Evolutionary conservation across 2,329 filamentous ascomycete species (phyloP), one percentile per base, ranked within the genome.

Genomic region (Claviceps sp.): DNA sequence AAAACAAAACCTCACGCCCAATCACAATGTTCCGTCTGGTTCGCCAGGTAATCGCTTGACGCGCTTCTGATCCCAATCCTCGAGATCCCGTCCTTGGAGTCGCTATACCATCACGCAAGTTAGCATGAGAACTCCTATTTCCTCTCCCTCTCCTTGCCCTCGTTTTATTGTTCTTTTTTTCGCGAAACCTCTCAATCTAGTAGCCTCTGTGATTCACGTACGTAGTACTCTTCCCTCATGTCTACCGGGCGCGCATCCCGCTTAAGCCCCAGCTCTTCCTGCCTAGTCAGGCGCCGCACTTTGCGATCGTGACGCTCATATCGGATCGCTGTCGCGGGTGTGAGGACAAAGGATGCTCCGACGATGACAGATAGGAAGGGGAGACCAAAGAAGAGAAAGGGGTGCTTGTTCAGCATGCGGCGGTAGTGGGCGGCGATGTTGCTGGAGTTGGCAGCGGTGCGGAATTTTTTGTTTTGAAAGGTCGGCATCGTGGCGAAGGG

Each of bases 11-110:
- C 22, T 38, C 30, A 11, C 11, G 30, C 13, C 34, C 54, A 30
- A n/a, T 55, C 55, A 85, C 58, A 95, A 66, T 49, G 87, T 78
- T 38, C 91, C 91, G 66, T 98, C 91, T 55, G 81, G 85, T 68
- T 98, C 94, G 58, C 93, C 93, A 19, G 87, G 83, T 55, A 96
- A 76, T 64, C 93, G 77, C 72, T 95, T 82, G 11, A 97, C 89
- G 50, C 94, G 82, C 70, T 93, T 94, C 70, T 97, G 93, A 67
- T 97, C 91, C 93, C 93, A 98, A 64, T 89, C 80, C 62, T 98
- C 91, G 55, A 97, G 71, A 64, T 97, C 93, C 68, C 94, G 95
- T 37, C 87, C 87, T 87, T 73, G 59, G 44, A 64, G 58, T 51
- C 62, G 61, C 65, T 67, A 54, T 55, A 17, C 7, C n/a, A 3